phyloP scores from a whole-genome alignment of 1,284 basidiomycete species.

The Ceratobasidium sp. region DNA sequence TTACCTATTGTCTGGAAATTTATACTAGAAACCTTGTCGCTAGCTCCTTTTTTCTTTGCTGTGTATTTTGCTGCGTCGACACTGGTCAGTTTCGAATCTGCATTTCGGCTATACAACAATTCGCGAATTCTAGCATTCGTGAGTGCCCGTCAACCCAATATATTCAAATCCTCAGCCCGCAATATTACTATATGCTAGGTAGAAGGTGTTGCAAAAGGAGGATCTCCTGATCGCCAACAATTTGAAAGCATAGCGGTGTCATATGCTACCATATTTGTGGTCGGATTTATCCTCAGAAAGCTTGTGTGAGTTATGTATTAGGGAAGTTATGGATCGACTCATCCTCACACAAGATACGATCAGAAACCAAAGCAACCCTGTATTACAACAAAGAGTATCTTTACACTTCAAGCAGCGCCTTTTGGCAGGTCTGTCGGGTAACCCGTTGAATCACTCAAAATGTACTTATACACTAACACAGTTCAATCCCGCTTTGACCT shows the following conservation, averaged over 20 bases:
- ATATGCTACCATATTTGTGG: not conserved
- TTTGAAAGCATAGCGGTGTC: conserved; percentile 2
- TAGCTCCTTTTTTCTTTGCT: conserved; percentile 27
- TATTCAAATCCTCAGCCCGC: not conserved
- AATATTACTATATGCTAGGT: conserved; percentile 1
- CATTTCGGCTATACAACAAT: conserved; percentile 25
- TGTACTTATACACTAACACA: not conserved
- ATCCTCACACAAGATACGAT: not conserved
- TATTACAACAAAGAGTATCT: conserved; percentile 30
- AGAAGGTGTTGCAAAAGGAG: conserved; percentile 3
- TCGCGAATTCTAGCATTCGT: conserved; percentile 23
- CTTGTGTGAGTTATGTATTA: not conserved
- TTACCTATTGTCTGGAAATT: conserved; percentile 34
- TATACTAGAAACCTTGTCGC: conserved; percentile 16
- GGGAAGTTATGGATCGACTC: not conserved
- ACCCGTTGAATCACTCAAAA: not conserved
- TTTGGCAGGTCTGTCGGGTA: not conserved
- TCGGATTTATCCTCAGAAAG: conserved; percentile 21
- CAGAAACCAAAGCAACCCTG: conserved; percentile 24
- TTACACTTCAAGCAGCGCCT: conserved; percentile 32
- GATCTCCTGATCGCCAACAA: conserved; percentile 6
- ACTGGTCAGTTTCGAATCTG: conserved; percentile 14
- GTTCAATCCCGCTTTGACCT: conserved; percentile 31
- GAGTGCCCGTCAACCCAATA: not conserved
- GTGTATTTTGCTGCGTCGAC: conserved; percentile 20